Evolutionary conservation across 176 grass and related monocot genomes (phyloP).

Genomic region (Carex kokanica): DNA sequence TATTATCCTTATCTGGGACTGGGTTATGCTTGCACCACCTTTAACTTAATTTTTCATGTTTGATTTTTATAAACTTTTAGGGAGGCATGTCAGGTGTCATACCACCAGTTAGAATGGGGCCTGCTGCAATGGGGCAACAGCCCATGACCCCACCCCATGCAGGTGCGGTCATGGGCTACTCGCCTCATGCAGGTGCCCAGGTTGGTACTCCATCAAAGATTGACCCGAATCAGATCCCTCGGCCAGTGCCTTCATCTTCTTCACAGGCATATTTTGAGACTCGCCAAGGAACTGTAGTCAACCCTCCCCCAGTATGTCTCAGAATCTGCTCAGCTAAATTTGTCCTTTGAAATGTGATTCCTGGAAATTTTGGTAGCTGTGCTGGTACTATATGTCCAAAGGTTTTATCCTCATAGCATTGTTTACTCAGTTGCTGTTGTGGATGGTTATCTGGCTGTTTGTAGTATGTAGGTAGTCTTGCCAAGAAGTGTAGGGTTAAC

Average conservation of each 20-base stretch:
- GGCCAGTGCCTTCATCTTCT: constrained; percentile 52
- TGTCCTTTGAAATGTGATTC: neutral
- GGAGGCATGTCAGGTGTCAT: constrained; percentile 36
- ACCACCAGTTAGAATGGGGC: constrained; percentile 39
- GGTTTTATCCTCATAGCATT: neutral
- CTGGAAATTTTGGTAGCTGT: neutral
- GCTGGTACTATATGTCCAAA: neutral
- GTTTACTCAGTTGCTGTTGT: neutral
- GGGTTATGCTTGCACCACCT: constrained; percentile 7
- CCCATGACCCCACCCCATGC: constrained; percentile 33
- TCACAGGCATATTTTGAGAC: constrained; percentile 64
- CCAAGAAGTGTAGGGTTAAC: neutral
- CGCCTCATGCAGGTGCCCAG: constrained; percentile 60
- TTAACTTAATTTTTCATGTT: neutral
- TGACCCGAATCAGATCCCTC: constrained; percentile 83
- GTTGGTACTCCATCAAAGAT: constrained; percentile 73
- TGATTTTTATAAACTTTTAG: constrained; percentile 27
- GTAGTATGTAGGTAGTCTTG: constrained; percentile 3
- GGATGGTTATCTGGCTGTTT: neutral
- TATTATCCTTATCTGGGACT: neutral
- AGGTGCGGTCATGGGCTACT: constrained; percentile 45
- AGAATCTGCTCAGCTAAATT: neutral
- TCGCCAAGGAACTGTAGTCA: constrained; percentile 67
- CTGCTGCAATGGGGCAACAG: constrained; percentile 29
- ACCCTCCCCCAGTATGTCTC: constrained; percentile 64